These are phyloP conservation scores for Entonaema liquescens DNA, from an alignment of 495 filamentous ascomycete species.

Conservation along the genomic window DNA sequence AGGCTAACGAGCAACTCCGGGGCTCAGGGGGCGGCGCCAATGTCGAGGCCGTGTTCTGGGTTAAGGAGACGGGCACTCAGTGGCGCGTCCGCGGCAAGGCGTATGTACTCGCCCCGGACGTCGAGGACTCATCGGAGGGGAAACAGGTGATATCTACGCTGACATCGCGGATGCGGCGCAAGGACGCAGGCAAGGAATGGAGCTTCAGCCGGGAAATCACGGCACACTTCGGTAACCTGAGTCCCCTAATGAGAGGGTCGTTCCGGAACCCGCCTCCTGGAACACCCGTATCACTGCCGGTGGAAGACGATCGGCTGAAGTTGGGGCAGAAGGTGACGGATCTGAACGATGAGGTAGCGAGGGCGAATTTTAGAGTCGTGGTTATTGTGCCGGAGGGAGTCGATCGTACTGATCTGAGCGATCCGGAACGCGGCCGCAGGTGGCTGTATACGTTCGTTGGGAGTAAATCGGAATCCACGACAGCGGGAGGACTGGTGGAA, in stretches of 20 bases:
- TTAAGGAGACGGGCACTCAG: constrained; percentile 72
- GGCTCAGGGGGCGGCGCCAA: constrained; percentile 70
- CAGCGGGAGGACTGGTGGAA: constrained; percentile 51
- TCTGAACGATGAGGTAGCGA: constrained; percentile 71
- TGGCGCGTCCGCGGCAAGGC: constrained; percentile 84
- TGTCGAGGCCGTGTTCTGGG: constrained; percentile 88
- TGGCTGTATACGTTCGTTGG: constrained; percentile 71
- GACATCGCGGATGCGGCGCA: constrained; percentile 57
- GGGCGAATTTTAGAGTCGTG: constrained; percentile 84
- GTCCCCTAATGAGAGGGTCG: constrained; percentile 77
- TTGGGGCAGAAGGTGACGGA: constrained; percentile 75
- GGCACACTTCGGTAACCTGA: constrained; percentile 87
- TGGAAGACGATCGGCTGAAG: constrained; percentile 58
- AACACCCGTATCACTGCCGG: constrained; percentile 56
- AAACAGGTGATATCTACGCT: constrained; percentile 56
- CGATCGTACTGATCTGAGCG: constrained; percentile 76
- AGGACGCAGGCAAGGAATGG: constrained; percentile 53
- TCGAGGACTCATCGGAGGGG: constrained; percentile 58
- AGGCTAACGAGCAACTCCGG: constrained; percentile 46
- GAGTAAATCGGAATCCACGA: constrained; percentile 33
- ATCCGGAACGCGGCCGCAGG: constrained; percentile 68
- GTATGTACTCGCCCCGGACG: constrained; percentile 69
- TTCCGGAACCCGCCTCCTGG: constrained; percentile 84
- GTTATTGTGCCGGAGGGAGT: constrained; percentile 83
- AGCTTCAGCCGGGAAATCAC: constrained; percentile 79